Conservation (phyloP, 2,329 filamentous ascomycete genomes). For the Alternaria rosae region DNA sequence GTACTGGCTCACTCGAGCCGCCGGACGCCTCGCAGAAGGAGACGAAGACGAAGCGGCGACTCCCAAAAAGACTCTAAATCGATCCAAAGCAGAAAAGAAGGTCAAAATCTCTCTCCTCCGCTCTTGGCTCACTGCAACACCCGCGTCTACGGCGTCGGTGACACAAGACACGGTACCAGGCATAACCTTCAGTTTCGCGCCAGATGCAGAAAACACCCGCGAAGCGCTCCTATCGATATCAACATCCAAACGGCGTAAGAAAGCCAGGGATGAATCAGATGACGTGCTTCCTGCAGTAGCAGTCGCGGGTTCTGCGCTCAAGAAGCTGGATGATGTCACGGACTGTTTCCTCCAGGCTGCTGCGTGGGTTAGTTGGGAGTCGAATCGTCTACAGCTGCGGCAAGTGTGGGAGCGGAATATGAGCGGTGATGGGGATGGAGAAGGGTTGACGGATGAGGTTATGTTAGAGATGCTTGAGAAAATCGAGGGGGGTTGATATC, state of each 20-base stretch:
- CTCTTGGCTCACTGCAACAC: constrained; percentile 36
- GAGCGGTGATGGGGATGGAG: neutral
- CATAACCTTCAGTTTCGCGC: constrained; percentile 26
- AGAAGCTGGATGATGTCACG: constrained; percentile 80
- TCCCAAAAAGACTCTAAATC: constrained; percentile 45
- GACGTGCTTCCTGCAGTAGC: neutral
- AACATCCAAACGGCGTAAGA: constrained; percentile 11
- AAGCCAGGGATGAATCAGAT: neutral
- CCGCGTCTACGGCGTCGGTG: constrained; percentile 11
- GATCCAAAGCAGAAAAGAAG: constrained; percentile 59
- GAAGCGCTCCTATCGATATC: constrained; percentile 16
- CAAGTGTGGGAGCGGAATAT: constrained; percentile 1
- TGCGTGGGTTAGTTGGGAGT: constrained; percentile 79
- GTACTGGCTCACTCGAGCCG: constrained; percentile 44
- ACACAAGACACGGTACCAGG: constrained; percentile 13
- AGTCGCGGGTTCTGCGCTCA: constrained; percentile 20
- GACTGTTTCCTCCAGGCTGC: constrained; percentile 81
- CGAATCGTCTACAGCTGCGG: constrained; percentile 54
- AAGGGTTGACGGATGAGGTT: constrained; percentile 6
- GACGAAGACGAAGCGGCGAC: constrained; percentile 22
- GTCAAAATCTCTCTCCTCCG: constrained; percentile 69
- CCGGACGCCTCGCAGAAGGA: constrained; percentile 7
- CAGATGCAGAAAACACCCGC: constrained; percentile 8
- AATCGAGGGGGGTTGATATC: neutral
- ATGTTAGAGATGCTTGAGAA: constrained; percentile 19